Evolutionary conservation across 495 filamentous ascomycete species (phyloP), one percentile per base, ranked within the genome.

Genomic region (Wilcoxina mikolae): DNA sequence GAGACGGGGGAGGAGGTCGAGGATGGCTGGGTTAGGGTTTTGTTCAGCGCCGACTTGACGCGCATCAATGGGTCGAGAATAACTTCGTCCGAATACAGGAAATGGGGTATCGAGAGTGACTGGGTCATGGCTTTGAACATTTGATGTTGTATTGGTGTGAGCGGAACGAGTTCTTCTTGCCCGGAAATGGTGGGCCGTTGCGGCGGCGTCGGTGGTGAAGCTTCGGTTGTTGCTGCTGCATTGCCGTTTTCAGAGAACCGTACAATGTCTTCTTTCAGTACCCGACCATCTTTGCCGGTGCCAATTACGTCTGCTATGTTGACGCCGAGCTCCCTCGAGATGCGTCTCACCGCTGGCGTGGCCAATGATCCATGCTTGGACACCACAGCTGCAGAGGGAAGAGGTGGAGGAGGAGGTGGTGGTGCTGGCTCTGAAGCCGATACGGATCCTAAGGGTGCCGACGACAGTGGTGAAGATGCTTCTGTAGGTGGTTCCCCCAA

Each of bases 51-150:
- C 31, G 70, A 66, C 17, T 91, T 82, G 31, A 95, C 72, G 31
- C 75, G 70, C 38, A 77, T 78, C 1, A 96, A 73, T 18, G 77
- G 69, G 51, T 80, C 79, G 61, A 95, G 78, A 65, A 87, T 81
- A 33, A 94, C 72, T 65, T 89, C 83, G 67, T 94, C 85, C 11
- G 85, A 80, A 68, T 87, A 99, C 45, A 94, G 77, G 67, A 99
- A 93, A 68, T 96, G 93, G 0, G 91, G 93, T 57, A 90, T 96
- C 44, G 61, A 77, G 57, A 99, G 73, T 17, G 88, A 94, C 39
- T 79, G 78, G 20, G 90, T 96, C 93, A 99, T 99, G n/a, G 79
- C 78, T 68, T 91, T 95, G 78, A 94, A 95, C 93, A 99, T 99
- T 64, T 85, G 81, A 18, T 76, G 72, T 71, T 96, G 91, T 25